Base-by-base conservation (phyloP, 805 yeast genomes). In the Debaryomyces prosopidis region DNA sequence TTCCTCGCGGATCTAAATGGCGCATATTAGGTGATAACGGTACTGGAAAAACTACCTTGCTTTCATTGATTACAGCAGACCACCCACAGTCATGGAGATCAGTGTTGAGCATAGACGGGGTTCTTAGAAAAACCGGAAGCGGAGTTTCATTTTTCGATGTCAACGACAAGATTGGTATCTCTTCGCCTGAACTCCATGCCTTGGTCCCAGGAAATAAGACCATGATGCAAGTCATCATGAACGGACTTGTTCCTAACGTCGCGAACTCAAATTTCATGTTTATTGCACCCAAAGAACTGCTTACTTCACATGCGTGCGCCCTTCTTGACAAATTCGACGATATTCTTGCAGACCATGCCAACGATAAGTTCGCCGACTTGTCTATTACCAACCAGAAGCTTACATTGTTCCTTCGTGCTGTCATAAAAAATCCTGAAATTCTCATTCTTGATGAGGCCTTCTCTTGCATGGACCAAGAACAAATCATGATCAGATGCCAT, bases 71-170 rank as follows among this genome's bases (percentile, higher is more conserved):
- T 23, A 90, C 96, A 0, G 90, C 96, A 3, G 99, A 92, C 56
- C 99, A 92, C 61, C 99, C 99, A 1, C 97, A 92, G 65, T 84
- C 97, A 1, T 92, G 98, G 98, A 84, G 81, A 53, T 76, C 81
- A 4, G 80, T 77, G 17, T 75, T 94, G 17, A 65, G 69, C 6
- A 70, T 89, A 38, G 76, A 85, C 53, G 89, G 90, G 0, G 75
- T 75, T 27, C 78, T 82, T 7, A 76, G 97, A 34, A 77, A 76
- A 47, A 83, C 91, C 0, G 99, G 98, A 1, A 72, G 68, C 33
- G 77, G 77, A 4, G 80, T 84, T 12, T 83, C 81, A 48, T 91
- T 86, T 59, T 89, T 89, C 58, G 87, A 84, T 40, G 82, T 88
- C 48, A 92, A 92, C 65, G 76, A 78, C 37, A 57, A 64, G n/a